Evolutionary conservation across 768 basidiomycete species (phyloP).

Genomic region (Leccinum imitatum): DNA sequence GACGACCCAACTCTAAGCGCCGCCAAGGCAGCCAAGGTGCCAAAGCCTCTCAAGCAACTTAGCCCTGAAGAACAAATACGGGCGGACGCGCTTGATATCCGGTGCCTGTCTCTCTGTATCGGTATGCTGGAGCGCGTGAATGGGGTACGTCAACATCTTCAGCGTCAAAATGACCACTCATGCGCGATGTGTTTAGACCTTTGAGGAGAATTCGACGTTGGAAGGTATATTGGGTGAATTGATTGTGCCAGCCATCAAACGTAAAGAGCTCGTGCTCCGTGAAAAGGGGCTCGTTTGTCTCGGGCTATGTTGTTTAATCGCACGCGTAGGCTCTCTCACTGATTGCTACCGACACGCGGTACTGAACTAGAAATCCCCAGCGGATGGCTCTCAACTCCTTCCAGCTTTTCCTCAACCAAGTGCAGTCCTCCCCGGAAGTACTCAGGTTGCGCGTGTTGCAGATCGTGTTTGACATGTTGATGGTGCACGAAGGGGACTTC

Average conservation of each 20-base stretch:
- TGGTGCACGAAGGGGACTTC: conserved; percentile 74
- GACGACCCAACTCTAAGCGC: conserved; percentile 5
- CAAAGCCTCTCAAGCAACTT: conserved; percentile 38
- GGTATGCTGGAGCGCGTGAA: conserved; percentile 87
- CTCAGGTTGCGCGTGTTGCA: conserved; percentile 74
- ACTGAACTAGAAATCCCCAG: conserved; percentile 8
- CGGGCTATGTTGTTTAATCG: conserved; percentile 77
- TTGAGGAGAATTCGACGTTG: conserved; percentile 68
- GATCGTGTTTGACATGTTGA: conserved; percentile 81
- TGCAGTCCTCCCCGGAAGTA: conserved; percentile 59
- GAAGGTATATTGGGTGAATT: conserved; percentile 74
- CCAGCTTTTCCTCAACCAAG: conserved; percentile 80
- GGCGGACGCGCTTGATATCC: conserved; percentile 64
- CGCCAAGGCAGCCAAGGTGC: conserved; percentile 15
- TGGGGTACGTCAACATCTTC: conserved; percentile 49
- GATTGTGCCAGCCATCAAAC: conserved; percentile 86
- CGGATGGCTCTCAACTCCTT: conserved; percentile 50
- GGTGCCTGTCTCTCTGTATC: conserved; percentile 74
- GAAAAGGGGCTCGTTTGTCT: conserved; percentile 69
- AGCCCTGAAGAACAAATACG: conserved; percentile 58
- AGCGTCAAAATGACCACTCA: not conserved
- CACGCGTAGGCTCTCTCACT: conserved; percentile 32
- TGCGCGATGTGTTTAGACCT: conserved; percentile 35
- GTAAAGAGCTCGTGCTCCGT: conserved; percentile 71
- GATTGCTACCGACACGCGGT: not conserved